Base-by-base conservation (phyloP, 177 flowering plant species). In the Tripterygium wilfordii region DNA sequence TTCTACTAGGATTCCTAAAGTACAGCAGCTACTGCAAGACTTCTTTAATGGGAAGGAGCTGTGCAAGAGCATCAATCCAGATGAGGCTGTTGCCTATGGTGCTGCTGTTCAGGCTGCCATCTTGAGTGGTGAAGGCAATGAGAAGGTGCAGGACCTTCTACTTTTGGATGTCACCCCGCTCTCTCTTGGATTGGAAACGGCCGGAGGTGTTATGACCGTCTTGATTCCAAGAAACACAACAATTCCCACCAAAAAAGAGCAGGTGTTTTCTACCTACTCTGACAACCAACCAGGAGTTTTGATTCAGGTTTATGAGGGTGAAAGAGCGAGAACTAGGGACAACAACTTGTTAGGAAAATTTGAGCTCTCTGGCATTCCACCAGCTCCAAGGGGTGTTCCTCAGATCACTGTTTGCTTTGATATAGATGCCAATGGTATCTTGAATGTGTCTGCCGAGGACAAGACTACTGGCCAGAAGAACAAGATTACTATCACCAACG, bases 101-200 rank as follows among this genome's bases (percentile, higher is more conserved):
- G 85, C 85, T 39, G 82, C 85, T 19, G 82, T 79, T 2, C 82
- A 77, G 40, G 87, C 84, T 53, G 87, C 84, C 0, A 76, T 76
- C 45, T 57, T 81, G 66, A 69, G 73, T 31, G 84, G 80, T 22
- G 80, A 71, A 56, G 78, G 78, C 8, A 76, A 77, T 40, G 76
- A 77, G 69, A 79, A 77, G 68, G 80, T 79, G 12, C 78, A 77
- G 45, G 80, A 79, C 28, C 42, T 79, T 0, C 25, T 77, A 42
- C 65, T 78, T 10, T 48, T 76, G 66, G 86, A 80, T 70, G 83
- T 80, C 10, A 75, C 86, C 3, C 86, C 86, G 50, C 79, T 80
- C 0, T 80, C 86, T 2, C 79, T 66, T 36, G 86, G 86, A 19
- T 14, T 77, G 16, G 77, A 72, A 42, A 72, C 75, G 10, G 72